These are phyloP conservation scores for Phoma sp. DNA, from an alignment of 2,329 filamentous ascomycete species.

Conservation along the genomic window DNA sequence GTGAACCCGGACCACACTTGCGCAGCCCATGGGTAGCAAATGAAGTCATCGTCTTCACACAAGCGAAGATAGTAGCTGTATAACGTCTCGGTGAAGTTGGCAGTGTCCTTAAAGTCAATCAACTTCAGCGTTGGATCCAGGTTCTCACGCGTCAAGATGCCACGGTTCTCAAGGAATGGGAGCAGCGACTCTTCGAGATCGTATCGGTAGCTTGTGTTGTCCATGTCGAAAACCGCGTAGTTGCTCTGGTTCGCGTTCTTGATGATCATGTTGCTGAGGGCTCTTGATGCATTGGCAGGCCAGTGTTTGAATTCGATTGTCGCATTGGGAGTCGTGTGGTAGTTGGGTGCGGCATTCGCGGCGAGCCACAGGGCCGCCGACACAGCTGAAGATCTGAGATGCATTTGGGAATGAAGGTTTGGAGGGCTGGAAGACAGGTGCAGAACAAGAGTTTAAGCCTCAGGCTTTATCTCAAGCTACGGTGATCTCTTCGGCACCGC, in stretches of 20 bases:
- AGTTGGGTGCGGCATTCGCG: conserved; percentile 22
- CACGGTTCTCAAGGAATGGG: conserved; percentile 41
- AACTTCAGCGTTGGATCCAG: conserved; percentile 39
- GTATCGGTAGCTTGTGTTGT: conserved; percentile 42
- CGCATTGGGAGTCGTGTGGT: conserved; percentile 21
- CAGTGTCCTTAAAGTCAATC: conserved; percentile 43
- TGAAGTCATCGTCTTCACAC: conserved; percentile 39
- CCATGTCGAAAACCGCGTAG: conserved; percentile 44
- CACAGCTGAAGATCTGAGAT: conserved; percentile 15
- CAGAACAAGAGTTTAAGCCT: background rate
- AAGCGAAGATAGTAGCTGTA: conserved; percentile 43
- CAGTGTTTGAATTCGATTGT: conserved; percentile 33
- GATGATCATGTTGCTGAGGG: conserved; percentile 38
- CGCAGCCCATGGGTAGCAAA: conserved; percentile 43
- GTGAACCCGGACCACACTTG: conserved; percentile 41
- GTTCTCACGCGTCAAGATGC: conserved; percentile 39
- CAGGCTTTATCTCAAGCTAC: background rate
- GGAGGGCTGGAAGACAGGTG: background rate
- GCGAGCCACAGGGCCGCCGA: conserved; percentile 33
- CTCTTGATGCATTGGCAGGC: conserved; percentile 35
- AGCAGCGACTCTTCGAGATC: conserved; percentile 41
- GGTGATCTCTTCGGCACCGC: background rate
- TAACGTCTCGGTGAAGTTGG: conserved; percentile 40
- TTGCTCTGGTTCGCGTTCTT: conserved; percentile 42
- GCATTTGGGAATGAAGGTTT: background rate